Evolutionary conservation across 371 early-diverging fungal species (phyloP).

Genomic region (Mortierella sp.): DNA sequence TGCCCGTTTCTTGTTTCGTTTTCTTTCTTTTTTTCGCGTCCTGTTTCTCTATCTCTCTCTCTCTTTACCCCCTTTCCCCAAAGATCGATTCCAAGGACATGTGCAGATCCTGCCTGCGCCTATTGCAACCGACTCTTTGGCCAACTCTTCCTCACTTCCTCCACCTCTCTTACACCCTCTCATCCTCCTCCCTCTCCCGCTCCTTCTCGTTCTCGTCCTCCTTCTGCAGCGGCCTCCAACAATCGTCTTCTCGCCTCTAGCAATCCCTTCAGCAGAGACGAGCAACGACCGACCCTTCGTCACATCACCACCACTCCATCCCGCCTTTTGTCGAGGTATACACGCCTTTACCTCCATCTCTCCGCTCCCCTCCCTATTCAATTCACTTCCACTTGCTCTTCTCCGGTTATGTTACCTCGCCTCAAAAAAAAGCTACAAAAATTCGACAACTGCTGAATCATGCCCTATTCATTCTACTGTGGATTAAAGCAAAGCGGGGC

Average conservation of each 20-base stretch:
- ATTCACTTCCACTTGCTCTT: not conserved
- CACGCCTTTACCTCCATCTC: not conserved
- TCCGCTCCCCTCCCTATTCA: not conserved
- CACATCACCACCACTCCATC: not conserved
- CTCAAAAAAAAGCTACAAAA: not conserved
- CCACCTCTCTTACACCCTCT: not conserved
- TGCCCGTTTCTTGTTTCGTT: not conserved
- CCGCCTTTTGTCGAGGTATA: not conserved
- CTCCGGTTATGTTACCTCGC: not conserved
- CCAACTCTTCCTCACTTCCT: conserved; percentile 2
- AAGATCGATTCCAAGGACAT: conserved; percentile 8
- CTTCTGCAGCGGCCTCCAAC: not conserved
- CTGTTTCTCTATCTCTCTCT: not conserved
- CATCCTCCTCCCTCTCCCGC: not conserved
- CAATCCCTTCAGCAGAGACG: not conserved
- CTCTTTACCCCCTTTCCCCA: not conserved
- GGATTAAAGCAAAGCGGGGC: not conserved
- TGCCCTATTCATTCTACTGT: not conserved
- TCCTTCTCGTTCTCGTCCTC: not conserved
- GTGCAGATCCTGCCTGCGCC: conserved; percentile 9
- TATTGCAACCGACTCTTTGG: conserved; percentile 7
- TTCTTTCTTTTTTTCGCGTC: not conserved
- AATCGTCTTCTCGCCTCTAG: not conserved
- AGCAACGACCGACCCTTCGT: not conserved
- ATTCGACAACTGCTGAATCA: not conserved